Percentiles rank a stretch among this genome's conserved stretches.
These are phyloP conservation scores for Dictyostelium firmibasis DNA, from an alignment of 78 protist species.

Conservation along the genomic window DNA sequence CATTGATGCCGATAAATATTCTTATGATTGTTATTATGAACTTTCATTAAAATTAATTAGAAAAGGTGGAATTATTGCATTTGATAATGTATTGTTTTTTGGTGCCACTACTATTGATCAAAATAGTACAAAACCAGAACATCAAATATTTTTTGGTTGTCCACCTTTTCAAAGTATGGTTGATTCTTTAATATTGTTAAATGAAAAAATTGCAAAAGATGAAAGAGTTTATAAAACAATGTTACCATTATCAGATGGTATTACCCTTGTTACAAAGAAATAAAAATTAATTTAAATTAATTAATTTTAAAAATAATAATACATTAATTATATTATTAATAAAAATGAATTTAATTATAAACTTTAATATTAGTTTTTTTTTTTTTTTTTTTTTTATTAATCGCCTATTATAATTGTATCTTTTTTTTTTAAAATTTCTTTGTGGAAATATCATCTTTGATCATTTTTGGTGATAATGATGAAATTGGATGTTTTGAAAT, in stretches of 20 bases:
- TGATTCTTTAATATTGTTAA: conserved; percentile 29
- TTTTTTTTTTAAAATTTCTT: too few relatives aligned
- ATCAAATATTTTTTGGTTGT: neutral
- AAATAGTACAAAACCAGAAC: neutral
- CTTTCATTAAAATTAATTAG: conserved; percentile 68
- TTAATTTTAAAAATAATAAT: too few relatives aligned
- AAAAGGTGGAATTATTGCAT: conserved; percentile 82
- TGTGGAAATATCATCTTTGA: too few relatives aligned
- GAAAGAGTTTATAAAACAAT: conserved; percentile 44
- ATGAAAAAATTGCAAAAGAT: conserved; percentile 65
- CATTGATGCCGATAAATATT: conserved; percentile 85
- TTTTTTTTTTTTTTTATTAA: too few relatives aligned
- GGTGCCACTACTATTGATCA: conserved; percentile 31
- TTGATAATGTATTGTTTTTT: conserved; percentile 74
- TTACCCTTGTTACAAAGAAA: conserved; percentile 65
- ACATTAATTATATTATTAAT: too few relatives aligned
- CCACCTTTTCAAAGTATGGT: neutral
- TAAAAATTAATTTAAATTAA: neutral
- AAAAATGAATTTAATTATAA: too few relatives aligned
- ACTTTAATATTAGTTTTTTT: too few relatives aligned
- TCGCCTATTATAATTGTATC: too few relatives aligned
- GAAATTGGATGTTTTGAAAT: too few relatives aligned
- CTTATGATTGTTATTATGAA: conserved; percentile 81
- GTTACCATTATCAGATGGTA: conserved; percentile 84
- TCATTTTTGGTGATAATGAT: too few relatives aligned